phyloP scores from a whole-genome alignment of 2,329 filamentous ascomycete genomes.

The Nothophaeocryptopus gaeumannii region DNA sequence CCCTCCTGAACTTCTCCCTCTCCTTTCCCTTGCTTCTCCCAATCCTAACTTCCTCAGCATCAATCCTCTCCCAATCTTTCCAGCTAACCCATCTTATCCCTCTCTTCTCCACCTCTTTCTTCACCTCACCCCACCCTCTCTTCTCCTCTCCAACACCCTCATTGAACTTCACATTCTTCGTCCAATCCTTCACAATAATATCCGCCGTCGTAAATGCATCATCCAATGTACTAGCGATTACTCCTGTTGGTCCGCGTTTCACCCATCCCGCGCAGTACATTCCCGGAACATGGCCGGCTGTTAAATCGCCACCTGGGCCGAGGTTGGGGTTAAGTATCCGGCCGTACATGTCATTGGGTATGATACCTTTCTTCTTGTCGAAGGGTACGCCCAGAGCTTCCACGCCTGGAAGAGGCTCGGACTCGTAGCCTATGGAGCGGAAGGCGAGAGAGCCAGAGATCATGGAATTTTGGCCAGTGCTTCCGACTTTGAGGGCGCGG shows the following conservation, averaged over 20 bases:
- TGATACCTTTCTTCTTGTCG: conserved; percentile 67
- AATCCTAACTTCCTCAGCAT: conserved; percentile 67
- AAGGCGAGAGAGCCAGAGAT: conserved; percentile 73
- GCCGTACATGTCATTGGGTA: conserved; percentile 78
- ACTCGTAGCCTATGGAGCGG: conserved; percentile 92
- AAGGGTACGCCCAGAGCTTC: conserved; percentile 73
- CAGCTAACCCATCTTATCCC: conserved; percentile 68
- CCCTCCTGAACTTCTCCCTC: conserved; percentile 64
- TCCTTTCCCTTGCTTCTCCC: conserved; percentile 70
- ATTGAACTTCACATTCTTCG: conserved; percentile 44
- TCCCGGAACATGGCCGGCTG: conserved; percentile 59
- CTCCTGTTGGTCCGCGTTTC: conserved; percentile 88
- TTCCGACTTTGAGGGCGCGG: conserved; percentile 27
- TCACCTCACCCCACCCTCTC: conserved; percentile 75
- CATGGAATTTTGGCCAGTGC: conserved; percentile 33
- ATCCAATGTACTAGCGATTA: conserved; percentile 93
- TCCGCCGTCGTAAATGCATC: conserved; percentile 91
- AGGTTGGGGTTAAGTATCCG: conserved; percentile 56
- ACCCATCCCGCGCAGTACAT: conserved; percentile 96
- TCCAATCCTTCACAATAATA: conserved; percentile 77
- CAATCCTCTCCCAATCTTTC: conserved; percentile 83
- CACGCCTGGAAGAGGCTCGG: conserved; percentile 72
- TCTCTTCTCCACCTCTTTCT: conserved; percentile 54
- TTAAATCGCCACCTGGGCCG: conserved; percentile 41
- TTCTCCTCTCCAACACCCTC: conserved; percentile 38